Conservation (phyloP, 345 rosid species). For the Citrus unshiu region DNA sequence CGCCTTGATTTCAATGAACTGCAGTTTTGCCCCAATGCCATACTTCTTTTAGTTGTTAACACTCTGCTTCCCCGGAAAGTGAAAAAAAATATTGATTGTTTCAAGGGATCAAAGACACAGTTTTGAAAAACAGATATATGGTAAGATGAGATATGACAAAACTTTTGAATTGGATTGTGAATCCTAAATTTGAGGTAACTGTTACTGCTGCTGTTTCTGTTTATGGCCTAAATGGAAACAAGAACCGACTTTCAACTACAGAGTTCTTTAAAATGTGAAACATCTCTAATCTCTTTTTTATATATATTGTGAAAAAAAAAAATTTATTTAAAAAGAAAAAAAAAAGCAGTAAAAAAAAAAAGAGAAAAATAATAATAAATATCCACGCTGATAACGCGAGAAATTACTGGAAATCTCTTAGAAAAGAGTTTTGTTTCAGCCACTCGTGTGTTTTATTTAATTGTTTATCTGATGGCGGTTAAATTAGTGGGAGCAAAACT, state of each 20-base stretch:
- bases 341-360: background rate
- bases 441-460: background rate
- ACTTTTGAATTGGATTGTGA: slow-evolving; percentile 10
- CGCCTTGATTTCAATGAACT: slow-evolving; percentile 30
- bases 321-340: background rate
- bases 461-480: slow-evolving; percentile 28
- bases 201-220: background rate
- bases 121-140: slow-evolving; percentile 8
- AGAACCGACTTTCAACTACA: slow-evolving; percentile 7
- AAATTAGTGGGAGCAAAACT: slow-evolving; percentile 17
- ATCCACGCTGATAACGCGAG: slow-evolving; percentile 22
- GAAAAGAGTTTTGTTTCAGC: background rate
- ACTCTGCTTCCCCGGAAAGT: background rate
- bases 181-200: slow-evolving; percentile 15
- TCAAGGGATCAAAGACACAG: background rate
- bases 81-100: background rate
- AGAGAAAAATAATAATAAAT: background rate
- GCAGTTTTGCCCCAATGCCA: slow-evolving; percentile 48
- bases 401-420: slow-evolving; percentile 22
- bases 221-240: slow-evolving; percentile 15
- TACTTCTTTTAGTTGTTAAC: background rate
- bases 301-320: background rate
- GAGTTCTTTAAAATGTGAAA: background rate
- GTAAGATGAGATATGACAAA: background rate
- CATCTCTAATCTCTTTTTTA: background rate